Evolutionary conservation across 768 basidiomycete genomes (phyloP).

Genomic region (Sporobolomyces pararoseus): DNA sequence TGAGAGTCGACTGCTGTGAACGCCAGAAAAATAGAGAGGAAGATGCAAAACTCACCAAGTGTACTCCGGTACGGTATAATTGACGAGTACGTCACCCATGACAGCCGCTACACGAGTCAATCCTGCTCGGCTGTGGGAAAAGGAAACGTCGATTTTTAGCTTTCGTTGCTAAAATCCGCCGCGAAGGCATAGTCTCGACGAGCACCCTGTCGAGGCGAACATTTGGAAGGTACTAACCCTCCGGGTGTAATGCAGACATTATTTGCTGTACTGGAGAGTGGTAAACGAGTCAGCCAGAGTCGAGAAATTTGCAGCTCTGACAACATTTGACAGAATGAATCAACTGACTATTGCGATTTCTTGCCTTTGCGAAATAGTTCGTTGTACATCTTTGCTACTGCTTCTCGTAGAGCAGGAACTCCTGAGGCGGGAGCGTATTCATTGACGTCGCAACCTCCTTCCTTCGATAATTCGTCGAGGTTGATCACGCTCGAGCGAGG

Average conservation of each 20-base stretch:
- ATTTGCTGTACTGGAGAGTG: slow-evolving; percentile 60
- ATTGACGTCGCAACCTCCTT: slow-evolving; percentile 54
- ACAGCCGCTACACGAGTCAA: slow-evolving; percentile 88
- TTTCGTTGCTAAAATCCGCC: too few relatives aligned
- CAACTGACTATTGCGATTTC: slow-evolving; percentile 63
- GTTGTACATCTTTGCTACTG: slow-evolving; percentile 87
- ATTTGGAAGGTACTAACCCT: slow-evolving; percentile 57
- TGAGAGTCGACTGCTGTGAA: neutral
- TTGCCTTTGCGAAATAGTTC: slow-evolving; percentile 77
- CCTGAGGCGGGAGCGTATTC: slow-evolving; percentile 87
- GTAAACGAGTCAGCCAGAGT: neutral
- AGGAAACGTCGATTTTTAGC: neutral
- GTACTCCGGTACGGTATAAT: slow-evolving; percentile 80
- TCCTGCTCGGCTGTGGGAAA: slow-evolving; percentile 55
- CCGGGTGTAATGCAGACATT: slow-evolving; percentile 85
- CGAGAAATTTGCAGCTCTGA: too few relatives aligned
- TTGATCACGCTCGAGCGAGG: slow-evolving; percentile 23
- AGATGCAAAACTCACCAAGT: slow-evolving; percentile 72
- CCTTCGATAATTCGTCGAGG: slow-evolving; percentile 12
- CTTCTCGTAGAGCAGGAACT: slow-evolving; percentile 77
- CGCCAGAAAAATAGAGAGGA: too few relatives aligned
- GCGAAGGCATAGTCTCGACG: too few relatives aligned
- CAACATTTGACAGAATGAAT: too few relatives aligned
- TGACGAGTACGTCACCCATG: slow-evolving; percentile 60
- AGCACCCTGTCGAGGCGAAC: too few relatives aligned